A percentile compares a stretch with the other conserved stretches of the same genome.
Evolutionary conservation across 371 early-diverging fungal species (phyloP).

Genomic region (Rhizopus sp.): DNA sequence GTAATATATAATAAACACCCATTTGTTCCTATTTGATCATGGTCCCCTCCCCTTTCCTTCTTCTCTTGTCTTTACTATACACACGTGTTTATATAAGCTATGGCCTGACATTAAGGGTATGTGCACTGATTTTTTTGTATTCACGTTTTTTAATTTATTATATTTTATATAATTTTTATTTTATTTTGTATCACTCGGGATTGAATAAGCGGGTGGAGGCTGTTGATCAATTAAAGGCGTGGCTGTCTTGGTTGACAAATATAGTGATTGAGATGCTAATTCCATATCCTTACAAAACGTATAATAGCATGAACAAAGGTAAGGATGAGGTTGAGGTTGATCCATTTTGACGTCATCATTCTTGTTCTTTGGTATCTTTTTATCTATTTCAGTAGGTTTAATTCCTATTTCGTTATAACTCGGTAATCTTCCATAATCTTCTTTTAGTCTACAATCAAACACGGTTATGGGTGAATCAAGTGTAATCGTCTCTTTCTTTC

Average conservation of each 20-base stretch:
- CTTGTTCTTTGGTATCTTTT: conserved; percentile 7
- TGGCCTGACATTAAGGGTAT: no score
- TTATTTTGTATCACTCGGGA: neutral
- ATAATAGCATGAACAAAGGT: conserved; percentile 41
- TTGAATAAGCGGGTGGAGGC: conserved; percentile 43
- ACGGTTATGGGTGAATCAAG: conserved; percentile 37
- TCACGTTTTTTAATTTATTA: no score
- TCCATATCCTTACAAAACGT: conserved; percentile 41
- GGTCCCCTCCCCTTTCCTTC: no score
- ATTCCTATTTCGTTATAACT: conserved; percentile 45
- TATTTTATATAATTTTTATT: no score
- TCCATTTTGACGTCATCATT: conserved; percentile 6
- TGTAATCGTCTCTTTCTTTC: conserved; percentile 25
- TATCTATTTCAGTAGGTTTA: conserved; percentile 12
- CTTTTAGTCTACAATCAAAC: conserved; percentile 47
- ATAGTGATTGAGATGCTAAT: conserved; percentile 36
- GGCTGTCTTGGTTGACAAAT: conserved; percentile 18
- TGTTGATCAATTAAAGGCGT: conserved; percentile 33
- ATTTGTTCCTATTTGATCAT: no score
- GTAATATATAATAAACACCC: no score
- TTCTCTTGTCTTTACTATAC: no score
- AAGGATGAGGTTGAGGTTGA: conserved; percentile 19
- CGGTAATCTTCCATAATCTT: conserved; percentile 47
- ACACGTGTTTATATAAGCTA: no score
- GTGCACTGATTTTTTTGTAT: no score